phyloP scores from a whole-genome alignment of 306 rosid species.

The Betula pendula region DNA sequence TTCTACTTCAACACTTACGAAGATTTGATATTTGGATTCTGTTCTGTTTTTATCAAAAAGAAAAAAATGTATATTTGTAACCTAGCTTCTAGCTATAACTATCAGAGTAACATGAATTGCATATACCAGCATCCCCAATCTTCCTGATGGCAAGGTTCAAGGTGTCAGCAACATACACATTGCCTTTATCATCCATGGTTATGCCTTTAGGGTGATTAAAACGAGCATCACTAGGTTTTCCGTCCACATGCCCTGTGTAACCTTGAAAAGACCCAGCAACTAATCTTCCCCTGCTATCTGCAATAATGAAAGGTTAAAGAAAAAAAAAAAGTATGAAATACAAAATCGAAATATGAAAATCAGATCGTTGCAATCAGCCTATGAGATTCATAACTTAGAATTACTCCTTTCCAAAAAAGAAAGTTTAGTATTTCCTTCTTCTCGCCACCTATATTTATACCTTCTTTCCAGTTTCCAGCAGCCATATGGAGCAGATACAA shows the following conservation, averaged over 20 bases:
- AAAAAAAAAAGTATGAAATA: conserved; percentile 9
- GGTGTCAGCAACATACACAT: conserved; percentile 95
- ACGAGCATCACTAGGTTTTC: conserved; percentile 92
- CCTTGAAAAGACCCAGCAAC: conserved; percentile 99
- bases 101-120: conserved; percentile 23
- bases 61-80: conserved; percentile 14
- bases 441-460: background rate
- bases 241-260: conserved; percentile 84
- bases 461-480: background rate
- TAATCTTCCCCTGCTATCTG: conserved; percentile 98
- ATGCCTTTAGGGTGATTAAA: conserved; percentile 94
- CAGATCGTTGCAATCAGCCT: conserved; percentile 3
- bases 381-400: background rate
- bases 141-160: conserved; percentile 90
- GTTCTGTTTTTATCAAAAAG: conserved; percentile 21
- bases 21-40: background rate
- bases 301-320: conserved; percentile 27
- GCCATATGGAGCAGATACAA: background rate
- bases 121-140: conserved; percentile 87
- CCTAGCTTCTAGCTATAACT: conserved; percentile 28
- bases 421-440: background rate
- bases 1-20: conserved; percentile 2
- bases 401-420: background rate
- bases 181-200: conserved; percentile 92
- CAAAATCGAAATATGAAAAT: background rate